Conservation (phyloP, 164 flowering plant species). For the Annona squamosa region DNA sequence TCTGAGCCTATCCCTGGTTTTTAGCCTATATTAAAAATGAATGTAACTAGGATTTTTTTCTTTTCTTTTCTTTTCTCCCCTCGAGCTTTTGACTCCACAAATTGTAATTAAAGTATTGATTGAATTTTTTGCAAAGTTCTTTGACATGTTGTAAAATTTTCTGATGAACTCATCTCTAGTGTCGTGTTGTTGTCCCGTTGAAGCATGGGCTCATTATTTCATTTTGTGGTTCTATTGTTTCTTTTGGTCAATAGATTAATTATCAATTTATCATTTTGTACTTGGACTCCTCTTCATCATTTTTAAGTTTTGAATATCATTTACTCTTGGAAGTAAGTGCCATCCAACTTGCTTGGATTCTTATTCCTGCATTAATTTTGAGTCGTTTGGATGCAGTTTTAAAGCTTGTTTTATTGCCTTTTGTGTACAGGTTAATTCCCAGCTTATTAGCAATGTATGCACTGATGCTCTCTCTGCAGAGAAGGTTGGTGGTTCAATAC, state of each 20-base stretch:
- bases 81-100: too few species aligned
- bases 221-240: background rate
- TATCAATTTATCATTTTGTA: background rate
- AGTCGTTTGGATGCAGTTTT: background rate
- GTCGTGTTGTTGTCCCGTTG: background rate
- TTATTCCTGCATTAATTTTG: constrained; percentile 1
- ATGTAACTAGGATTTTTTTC: too few species aligned
- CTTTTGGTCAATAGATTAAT: background rate
- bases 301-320: background rate
- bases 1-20: too few species aligned
- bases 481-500: constrained; percentile 49
- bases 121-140: background rate
- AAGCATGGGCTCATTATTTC: background rate
- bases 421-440: constrained; percentile 80
- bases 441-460: constrained; percentile 95
- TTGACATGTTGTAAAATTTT: background rate
- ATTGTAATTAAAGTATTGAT: too few species aligned
- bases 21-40: too few species aligned
- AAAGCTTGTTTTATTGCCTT: constrained; percentile 9
- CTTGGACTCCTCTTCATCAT: background rate
- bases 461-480: constrained; percentile 99
- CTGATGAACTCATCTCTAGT: background rate
- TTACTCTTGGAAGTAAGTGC: background rate
- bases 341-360: background rate
- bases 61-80: too few species aligned